These are phyloP conservation scores for Agaricus subrufescens DNA, from an alignment of 768 basidiomycete species.

Conservation along the genomic window DNA sequence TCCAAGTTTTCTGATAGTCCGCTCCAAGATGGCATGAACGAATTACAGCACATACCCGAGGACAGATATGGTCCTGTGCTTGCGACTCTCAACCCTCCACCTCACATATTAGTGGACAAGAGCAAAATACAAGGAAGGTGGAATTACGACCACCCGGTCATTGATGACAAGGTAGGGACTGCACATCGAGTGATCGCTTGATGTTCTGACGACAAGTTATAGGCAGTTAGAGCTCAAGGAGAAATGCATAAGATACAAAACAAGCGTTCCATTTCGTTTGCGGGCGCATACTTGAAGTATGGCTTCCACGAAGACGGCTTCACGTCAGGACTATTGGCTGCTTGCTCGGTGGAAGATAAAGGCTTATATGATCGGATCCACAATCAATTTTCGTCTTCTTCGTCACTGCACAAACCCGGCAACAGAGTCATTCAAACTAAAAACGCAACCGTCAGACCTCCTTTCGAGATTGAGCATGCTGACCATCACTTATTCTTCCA, in stretches of 20 bases:
- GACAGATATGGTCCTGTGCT: conserved; percentile 54
- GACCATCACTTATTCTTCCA: conserved; percentile 26
- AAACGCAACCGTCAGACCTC: conserved; percentile 26
- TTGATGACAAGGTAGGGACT: conserved; percentile 41
- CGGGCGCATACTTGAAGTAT: conserved; percentile 70
- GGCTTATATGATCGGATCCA: conserved; percentile 1
- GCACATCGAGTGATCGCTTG: background rate
- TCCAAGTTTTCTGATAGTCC: background rate
- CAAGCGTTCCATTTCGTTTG: conserved; percentile 55
- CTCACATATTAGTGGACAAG: conserved; percentile 40
- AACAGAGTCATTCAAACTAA: conserved; percentile 15
- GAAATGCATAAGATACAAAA: conserved; percentile 57
- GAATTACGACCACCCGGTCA: conserved; percentile 66
- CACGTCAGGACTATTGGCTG: conserved; percentile 38
- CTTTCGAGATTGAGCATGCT: conserved; percentile 39
- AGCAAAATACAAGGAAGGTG: conserved; percentile 43
- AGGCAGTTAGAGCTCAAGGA: conserved; percentile 53
- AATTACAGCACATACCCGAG: conserved; percentile 62
- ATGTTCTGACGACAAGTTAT: background rate
- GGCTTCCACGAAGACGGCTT: conserved; percentile 86
- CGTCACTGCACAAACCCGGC: background rate
- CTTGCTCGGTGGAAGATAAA: conserved; percentile 24
- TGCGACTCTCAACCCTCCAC: conserved; percentile 71
- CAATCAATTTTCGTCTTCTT: background rate
- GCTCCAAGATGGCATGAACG: conserved; percentile 66